phyloP scores from a whole-genome alignment of 2,329 filamentous ascomycete species.

The Karstenula rhodostoma region DNA sequence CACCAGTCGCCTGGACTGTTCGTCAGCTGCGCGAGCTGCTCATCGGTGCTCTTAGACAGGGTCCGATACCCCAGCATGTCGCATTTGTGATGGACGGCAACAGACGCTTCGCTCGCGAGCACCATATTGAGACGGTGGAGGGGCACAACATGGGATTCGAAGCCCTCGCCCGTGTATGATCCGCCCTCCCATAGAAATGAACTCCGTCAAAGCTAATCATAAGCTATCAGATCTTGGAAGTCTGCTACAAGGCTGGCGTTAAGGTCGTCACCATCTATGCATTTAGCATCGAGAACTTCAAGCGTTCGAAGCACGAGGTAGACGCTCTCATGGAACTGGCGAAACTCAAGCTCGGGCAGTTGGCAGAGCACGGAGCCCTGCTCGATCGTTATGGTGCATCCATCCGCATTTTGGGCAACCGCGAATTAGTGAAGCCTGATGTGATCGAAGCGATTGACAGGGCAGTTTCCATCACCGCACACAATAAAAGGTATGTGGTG shows the following conservation, averaged over 20 bases:
- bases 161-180: slow-evolving; percentile 80
- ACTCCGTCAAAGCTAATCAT: slow-evolving; percentile 43
- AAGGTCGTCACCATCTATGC: slow-evolving; percentile 98
- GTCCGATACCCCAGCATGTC: slow-evolving; percentile 91
- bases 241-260: slow-evolving; percentile 97
- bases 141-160: slow-evolving; percentile 97
- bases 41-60: slow-evolving; percentile 87
- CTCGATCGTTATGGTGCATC: slow-evolving; percentile 91
- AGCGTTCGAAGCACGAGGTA: slow-evolving; percentile 94
- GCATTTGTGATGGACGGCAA: slow-evolving; percentile 99
- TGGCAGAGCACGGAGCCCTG: slow-evolving; percentile 91
- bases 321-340: slow-evolving; percentile 98
- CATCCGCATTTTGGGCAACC: slow-evolving; percentile 84
- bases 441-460: slow-evolving; percentile 88
- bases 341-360: slow-evolving; percentile 90
- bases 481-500: slow-evolving; percentile 76
- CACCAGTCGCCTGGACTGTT: slow-evolving; percentile 90
- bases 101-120: slow-evolving; percentile 85
- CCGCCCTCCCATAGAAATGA: not conserved
- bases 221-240: slow-evolving; percentile 76
- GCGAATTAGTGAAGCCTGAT: slow-evolving; percentile 83
- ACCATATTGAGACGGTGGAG: slow-evolving; percentile 95
- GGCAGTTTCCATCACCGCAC: slow-evolving; percentile 84
- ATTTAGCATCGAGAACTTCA: slow-evolving; percentile 99
- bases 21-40: slow-evolving; percentile 81